These are phyloP conservation scores for Ustilago vetiveriae DNA, from an alignment of 1,284 basidiomycete genomes.

Conservation along the genomic window DNA sequence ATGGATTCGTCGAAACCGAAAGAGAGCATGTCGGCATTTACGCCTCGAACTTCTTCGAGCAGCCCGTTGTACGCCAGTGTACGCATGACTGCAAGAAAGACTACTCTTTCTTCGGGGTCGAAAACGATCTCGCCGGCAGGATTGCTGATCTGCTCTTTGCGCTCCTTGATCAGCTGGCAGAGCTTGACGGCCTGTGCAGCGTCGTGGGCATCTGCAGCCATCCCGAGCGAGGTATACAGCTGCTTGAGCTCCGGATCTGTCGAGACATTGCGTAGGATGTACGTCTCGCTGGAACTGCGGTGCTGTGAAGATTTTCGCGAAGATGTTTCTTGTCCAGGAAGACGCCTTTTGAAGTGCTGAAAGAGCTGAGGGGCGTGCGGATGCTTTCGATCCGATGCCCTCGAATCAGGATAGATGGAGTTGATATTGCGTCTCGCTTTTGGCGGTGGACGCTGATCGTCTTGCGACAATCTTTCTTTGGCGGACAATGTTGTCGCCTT, in stretches of 20 bases:
- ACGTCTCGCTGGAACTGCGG: conserved; percentile 11
- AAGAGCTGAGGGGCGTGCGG: conserved; percentile 38
- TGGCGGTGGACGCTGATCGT: too few relatives aligned
- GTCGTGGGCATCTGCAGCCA: conserved; percentile 27
- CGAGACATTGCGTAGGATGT: conserved; percentile 34
- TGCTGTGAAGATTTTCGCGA: not conserved
- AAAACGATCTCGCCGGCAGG: conserved; percentile 4
- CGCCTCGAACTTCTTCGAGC: conserved; percentile 25
- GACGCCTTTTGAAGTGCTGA: conserved; percentile 16
- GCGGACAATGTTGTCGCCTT: not conserved
- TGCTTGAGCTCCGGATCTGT: conserved; percentile 35
- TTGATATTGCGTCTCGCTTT: not conserved
- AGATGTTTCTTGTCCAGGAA: not conserved
- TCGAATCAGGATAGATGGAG: conserved; percentile 40
- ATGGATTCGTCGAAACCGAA: conserved; percentile 28
- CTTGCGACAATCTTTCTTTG: not conserved
- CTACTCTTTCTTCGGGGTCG: conserved; percentile 24
- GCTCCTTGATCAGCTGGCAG: conserved; percentile 31
- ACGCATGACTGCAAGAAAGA: conserved; percentile 35
- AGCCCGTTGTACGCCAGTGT: conserved; percentile 36
- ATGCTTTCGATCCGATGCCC: conserved; percentile 23
- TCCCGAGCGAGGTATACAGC: conserved; percentile 26
- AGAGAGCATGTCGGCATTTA: conserved; percentile 47
- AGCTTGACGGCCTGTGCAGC: conserved; percentile 16
- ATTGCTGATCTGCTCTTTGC: conserved; percentile 16